Evolutionary conservation across 495 filamentous ascomycete species (phyloP).

Genomic region (Letharia columbiana): DNA sequence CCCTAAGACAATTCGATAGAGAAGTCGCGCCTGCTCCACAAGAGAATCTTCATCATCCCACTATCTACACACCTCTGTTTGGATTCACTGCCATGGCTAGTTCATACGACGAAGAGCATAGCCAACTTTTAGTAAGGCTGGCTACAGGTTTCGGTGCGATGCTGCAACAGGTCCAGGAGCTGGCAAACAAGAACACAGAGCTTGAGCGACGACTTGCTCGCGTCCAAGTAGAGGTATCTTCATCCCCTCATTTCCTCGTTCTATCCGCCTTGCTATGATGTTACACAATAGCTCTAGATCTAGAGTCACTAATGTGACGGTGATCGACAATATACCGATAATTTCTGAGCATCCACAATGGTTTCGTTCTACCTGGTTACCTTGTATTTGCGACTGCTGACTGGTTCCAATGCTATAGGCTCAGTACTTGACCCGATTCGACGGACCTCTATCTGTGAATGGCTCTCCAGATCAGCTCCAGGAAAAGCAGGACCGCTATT

Average conservation of each 20-base stretch:
- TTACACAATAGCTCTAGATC: conserved; percentile 54
- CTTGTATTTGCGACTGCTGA: conserved; percentile 1
- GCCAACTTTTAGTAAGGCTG: conserved; percentile 30
- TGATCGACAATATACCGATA: conserved; percentile 41
- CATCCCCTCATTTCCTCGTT: conserved; percentile 12
- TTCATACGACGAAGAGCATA: background rate
- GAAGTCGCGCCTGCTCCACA: background rate
- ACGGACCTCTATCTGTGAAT: background rate
- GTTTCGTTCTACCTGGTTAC: background rate
- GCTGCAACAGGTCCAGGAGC: conserved; percentile 41
- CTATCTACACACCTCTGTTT: background rate
- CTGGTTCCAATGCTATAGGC: background rate
- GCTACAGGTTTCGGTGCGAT: conserved; percentile 42
- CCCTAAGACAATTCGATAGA: background rate
- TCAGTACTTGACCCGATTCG: background rate
- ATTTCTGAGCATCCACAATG: conserved; percentile 12
- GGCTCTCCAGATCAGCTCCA: background rate
- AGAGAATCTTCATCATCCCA: background rate
- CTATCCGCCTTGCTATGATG: conserved; percentile 37
- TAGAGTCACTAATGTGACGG: conserved; percentile 41
- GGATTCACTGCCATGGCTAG: background rate
- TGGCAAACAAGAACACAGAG: conserved; percentile 37
- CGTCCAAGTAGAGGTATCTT: conserved; percentile 41
- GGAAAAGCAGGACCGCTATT: background rate
- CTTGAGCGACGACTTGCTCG: conserved; percentile 37